Evolutionary conservation across 768 basidiomycete species (phyloP), one percentile per base, ranked within the genome.

Genomic region (Phallus indusiatus): DNA sequence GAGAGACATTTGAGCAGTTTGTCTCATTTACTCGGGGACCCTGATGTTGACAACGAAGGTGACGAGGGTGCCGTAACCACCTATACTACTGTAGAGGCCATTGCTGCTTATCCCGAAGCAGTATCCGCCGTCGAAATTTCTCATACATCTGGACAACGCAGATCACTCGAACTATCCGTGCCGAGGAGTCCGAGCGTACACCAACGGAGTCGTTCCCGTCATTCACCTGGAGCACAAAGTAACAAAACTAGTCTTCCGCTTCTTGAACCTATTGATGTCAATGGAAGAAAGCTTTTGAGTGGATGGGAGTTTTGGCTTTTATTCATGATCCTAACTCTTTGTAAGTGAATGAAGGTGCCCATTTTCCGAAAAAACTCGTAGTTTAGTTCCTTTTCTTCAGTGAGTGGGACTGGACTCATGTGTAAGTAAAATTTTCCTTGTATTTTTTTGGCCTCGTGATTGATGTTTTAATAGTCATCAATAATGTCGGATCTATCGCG

Each of bases 401-500:
- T 88, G 63, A 81, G 82, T 57, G 88, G 88, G 10, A 86, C 82
- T 11, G 88, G 88, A 2, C 59, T 90, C 42, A 89, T 88, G 84
- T 90, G 84, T 85, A 64, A 12, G 48, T n/a, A 18, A 35, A 17
- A 10, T 33, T 34, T 33, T 18, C 2, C 18, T 33, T 33, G 18
- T 16, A 18, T 16, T 60, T 28, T 63, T 10, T 11, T 51, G 36
- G 34, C 24, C n/a, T 20, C 56, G 1, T 61, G 36, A 53, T 47
- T 63, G 47, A 60, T 21, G 36, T 22, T 17, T 18, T 18, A 34
- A 22, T 57, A 87, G 86, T 84, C 66, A 92, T 93, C 71, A 92
- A 91, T 68, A 92, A 93, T 62, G 88, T 86, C n/a, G 88, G 90
- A 16, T 80, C 84, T 1, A 85, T 90, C 61, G 77, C 90, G 0